These are phyloP conservation scores for Acaromyces ingoldii DNA, from an alignment of 1,284 basidiomycete species.

Conservation along the genomic window DNA sequence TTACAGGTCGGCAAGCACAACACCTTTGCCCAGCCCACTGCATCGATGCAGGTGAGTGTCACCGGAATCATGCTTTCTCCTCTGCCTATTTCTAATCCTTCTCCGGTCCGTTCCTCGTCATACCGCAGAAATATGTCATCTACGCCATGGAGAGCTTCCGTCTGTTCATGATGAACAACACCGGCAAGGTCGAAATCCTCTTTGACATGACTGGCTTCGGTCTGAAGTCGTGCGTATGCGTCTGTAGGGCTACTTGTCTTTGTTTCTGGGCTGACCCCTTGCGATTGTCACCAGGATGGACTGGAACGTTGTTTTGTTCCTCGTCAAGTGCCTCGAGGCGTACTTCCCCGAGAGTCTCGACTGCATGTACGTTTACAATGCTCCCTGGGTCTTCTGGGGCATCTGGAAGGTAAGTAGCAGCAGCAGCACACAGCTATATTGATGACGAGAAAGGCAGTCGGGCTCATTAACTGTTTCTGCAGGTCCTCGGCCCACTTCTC, in stretches of 20 bases:
- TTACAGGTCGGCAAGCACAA: too few species aligned
- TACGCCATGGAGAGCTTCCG: constrained; percentile 51
- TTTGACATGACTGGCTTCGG: constrained; percentile 51
- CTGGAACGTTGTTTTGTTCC: constrained; percentile 42
- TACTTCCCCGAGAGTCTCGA: constrained; percentile 53
- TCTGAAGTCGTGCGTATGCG: constrained; percentile 10
- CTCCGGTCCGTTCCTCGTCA: too few species aligned
- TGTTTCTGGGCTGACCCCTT: constrained; percentile 8
- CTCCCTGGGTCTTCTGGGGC: constrained; percentile 53
- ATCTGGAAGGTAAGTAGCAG: too few species aligned
- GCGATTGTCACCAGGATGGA: constrained; percentile 41
- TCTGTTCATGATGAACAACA: constrained; percentile 46
- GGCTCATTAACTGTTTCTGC: too few species aligned
- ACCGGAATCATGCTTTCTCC: too few species aligned
- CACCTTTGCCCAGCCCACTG: constrained; percentile 44
- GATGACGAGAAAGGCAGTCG: too few species aligned
- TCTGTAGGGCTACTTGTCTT: constrained; percentile 1
- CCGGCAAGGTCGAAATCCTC: constrained; percentile 51
- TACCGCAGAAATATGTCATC: constrained; percentile 28
- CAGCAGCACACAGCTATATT: too few species aligned
- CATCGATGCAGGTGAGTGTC: constrained; percentile 50
- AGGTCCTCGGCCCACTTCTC: constrained; percentile 26
- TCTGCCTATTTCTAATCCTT: too few species aligned
- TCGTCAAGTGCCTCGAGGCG: constrained; percentile 48
- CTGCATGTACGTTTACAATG: constrained; percentile 50